Base-by-base conservation (phyloP, 2,329 filamentous ascomycete species). In the Diaporthe ilicicola region DNA sequence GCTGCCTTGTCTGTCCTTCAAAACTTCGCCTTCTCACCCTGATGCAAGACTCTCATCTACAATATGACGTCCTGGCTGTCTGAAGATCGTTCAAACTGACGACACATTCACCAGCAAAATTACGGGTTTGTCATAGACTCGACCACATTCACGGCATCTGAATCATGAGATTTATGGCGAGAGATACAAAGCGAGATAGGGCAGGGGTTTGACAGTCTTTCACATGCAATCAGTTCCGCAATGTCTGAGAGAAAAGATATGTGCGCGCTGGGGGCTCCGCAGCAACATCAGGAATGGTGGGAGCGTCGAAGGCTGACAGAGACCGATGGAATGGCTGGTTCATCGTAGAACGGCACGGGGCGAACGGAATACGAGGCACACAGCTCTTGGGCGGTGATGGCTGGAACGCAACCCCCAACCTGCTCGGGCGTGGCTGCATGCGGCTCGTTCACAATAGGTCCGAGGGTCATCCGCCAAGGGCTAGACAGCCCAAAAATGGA, bases 121-220 rank as follows among this genome's bases (percentile, higher is more conserved):
- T 73, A 74, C 59, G 74, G 74, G 1, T 76, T 76, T 24, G 75
- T 76, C 29, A 71, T 73, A 34, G 72, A 75, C 70, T 75, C 72
- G 56, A 70, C 51, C 27, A 46, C 74, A 22, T 59, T 76, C 22
- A 56, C 55, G 22, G 67, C 56, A 50, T 55, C 72, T 22, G 66
- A 50, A 32, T 67, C 46, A 70, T 34, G n/a, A 29, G 29, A 13
- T 22, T 48, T 6, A 15, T 13, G 4, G n/a, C n/a, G 34, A 48
- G 59, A 9, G 27, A n/a, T 24, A 24, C n/a, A 48, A n/a, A 34
- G 27, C 27, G 42, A 34, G 27, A 17, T 34, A 9, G 56, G 17
- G 56, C 24, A 29, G 19, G 19, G 5, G 6, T 13, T 13, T 22
- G 7, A 6, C 1, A 29, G 24, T 9, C 27, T 4, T 29, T 29